A percentile compares a stretch with the other conserved stretches of the same genome.
Conservation (phyloP, 345 rosid genomes). For the Gossypium sturtianum region DNA sequence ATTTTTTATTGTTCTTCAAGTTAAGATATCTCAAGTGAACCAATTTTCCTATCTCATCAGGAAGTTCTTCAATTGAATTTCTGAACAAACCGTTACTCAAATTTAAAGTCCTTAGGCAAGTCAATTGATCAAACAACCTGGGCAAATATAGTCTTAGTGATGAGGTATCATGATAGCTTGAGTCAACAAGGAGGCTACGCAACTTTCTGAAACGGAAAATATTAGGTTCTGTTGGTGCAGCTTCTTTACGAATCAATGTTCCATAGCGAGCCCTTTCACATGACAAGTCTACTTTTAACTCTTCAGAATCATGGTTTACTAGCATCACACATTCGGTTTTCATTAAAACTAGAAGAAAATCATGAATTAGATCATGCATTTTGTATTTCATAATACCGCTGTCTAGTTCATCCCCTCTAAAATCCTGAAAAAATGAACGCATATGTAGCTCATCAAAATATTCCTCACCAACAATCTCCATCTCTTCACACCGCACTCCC, state of each 20-base stretch:
- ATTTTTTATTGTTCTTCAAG: neutral
- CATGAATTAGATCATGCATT: conserved; percentile 10
- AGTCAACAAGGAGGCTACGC: conserved; percentile 2
- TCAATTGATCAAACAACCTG: neutral
- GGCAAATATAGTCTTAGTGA: neutral
- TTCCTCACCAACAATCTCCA: conserved; percentile 10
- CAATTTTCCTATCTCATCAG: neutral
- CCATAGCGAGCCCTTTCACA: neutral
- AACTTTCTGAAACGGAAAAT: neutral
- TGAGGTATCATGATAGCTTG: neutral
- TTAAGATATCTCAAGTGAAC: conserved; percentile 11
- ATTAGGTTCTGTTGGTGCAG: neutral
- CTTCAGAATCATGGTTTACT: neutral
- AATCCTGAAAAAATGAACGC: conserved; percentile 4
- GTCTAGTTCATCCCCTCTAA: neutral
- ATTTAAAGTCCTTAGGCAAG: conserved; percentile 3
- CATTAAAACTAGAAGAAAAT: conserved; percentile 5
- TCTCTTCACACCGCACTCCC: neutral
- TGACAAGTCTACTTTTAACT: neutral
- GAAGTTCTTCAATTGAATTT: conserved; percentile 7
- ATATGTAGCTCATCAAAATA: conserved; percentile 12
- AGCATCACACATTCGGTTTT: neutral
- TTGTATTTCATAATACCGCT: neutral
- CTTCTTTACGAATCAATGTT: neutral
- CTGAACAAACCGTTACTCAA: neutral